These are phyloP conservation scores for Gnomoniopsis sp. DNA, from an alignment of 2,329 filamentous ascomycete genomes.

Conservation along the genomic window DNA sequence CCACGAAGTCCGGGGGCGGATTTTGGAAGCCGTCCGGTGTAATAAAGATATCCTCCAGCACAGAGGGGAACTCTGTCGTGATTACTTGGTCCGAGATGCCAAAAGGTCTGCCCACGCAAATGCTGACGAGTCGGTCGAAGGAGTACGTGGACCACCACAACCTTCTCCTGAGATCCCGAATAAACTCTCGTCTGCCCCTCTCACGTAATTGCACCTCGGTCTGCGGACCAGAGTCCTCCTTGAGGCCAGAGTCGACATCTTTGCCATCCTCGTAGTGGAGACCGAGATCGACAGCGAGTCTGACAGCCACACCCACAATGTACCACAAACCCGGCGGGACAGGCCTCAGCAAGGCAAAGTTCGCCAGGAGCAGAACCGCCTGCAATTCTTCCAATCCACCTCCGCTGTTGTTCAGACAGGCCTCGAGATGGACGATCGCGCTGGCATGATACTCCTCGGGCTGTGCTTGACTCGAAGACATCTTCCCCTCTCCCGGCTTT, in stretches of 20 bases:
- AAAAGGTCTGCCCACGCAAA: slow-evolving; percentile 88
- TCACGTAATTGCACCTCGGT: slow-evolving; percentile 36
- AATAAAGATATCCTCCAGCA: slow-evolving; percentile 85
- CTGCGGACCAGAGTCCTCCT: slow-evolving; percentile 39
- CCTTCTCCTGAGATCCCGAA: slow-evolving; percentile 78
- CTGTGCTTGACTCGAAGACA: slow-evolving; percentile 54
- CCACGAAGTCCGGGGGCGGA: slow-evolving; percentile 49
- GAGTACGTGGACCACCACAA: slow-evolving; percentile 98
- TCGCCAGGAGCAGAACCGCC: slow-evolving; percentile 84
- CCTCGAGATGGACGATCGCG: slow-evolving; percentile 86
- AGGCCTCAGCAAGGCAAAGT: slow-evolving; percentile 85
- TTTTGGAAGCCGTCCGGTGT: slow-evolving; percentile 71
- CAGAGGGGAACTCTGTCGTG: slow-evolving; percentile 88
- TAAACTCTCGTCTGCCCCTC: slow-evolving; percentile 73
- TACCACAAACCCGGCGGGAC: slow-evolving; percentile 96
- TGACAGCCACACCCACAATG: slow-evolving; percentile 89
- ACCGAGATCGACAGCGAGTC: slow-evolving; percentile 85
- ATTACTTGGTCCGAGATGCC: slow-evolving; percentile 95
- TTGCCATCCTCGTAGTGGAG: slow-evolving; percentile 88
- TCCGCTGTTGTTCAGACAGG: slow-evolving; percentile 79
- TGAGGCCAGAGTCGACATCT: slow-evolving; percentile 57
- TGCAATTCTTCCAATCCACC: slow-evolving; percentile 90
- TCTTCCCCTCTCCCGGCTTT: slow-evolving; percentile 23
- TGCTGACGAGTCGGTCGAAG: slow-evolving; percentile 89
- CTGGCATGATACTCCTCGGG: slow-evolving; percentile 96